Evolutionary conservation across 140 eudicot species (phyloP).

Genomic region (Anethum foeniculum): DNA sequence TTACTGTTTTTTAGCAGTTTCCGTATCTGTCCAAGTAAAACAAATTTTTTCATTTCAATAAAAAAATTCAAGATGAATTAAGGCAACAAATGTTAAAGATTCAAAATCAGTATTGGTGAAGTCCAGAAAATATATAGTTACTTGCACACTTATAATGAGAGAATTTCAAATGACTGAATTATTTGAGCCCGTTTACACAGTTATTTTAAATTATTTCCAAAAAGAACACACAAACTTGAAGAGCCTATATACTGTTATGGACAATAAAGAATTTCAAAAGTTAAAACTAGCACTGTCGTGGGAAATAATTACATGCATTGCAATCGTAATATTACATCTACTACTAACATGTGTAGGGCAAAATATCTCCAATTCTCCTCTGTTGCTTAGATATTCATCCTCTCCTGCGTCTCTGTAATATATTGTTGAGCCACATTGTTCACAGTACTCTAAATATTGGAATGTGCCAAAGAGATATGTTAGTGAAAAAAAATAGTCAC

Average conservation of each 20-base stretch:
- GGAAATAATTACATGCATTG: not conserved
- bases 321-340: not conserved
- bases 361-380: not conserved
- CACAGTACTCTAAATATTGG: not conserved
- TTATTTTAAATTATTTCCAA: not conserved
- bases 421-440: not conserved
- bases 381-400: not conserved
- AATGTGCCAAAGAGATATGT: not conserved
- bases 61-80: not conserved
- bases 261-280: not conserved
- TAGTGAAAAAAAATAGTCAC: not conserved
- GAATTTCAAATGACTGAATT: not conserved
- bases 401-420: not conserved
- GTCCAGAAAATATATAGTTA: not conserved
- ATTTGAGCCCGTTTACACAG: not conserved
- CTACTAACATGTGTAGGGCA: not conserved
- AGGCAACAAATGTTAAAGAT: not conserved
- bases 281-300: not conserved
- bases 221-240: not conserved
- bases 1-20: not conserved
- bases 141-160: not conserved
- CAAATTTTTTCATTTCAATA: not conserved
- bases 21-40: slow-evolving; percentile 9
- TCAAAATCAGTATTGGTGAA: not conserved
- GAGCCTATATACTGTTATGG: not conserved